A percentile compares a stretch with the other conserved stretches of the same genome.
These are phyloP conservation scores for Rubia yunnanensis DNA, from an alignment of 257 asterid genomes.

Conservation along the genomic window DNA sequence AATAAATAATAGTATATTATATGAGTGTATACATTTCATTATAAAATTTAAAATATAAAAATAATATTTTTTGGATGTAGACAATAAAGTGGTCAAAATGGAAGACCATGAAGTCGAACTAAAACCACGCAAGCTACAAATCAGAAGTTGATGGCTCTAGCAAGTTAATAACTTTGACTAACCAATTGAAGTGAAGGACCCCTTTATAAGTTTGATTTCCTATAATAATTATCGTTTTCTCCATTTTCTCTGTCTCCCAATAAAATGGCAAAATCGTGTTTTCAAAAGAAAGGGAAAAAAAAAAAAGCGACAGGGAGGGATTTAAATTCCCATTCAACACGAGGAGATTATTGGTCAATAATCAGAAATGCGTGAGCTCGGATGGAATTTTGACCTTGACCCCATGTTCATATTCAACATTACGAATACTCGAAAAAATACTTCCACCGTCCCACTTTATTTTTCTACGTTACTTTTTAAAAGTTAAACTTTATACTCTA, in stretches of 20 bases:
- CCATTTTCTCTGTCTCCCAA: not conserved
- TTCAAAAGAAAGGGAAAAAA: not conserved
- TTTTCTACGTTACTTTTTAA: no score
- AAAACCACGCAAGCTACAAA: not conserved
- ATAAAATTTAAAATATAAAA: no score
- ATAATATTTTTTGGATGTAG: not conserved
- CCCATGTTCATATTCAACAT: not conserved
- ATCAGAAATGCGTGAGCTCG: not conserved
- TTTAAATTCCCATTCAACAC: conserved; percentile 1
- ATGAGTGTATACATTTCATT: not conserved
- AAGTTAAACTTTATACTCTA: no score
- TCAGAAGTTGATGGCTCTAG: not conserved
- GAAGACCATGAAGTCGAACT: not conserved
- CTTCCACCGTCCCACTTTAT: no score
- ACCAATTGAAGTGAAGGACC: not conserved
- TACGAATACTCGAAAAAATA: no score
- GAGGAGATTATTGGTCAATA: conserved; percentile 8
- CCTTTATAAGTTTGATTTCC: not conserved
- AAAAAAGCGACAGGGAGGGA: not conserved
- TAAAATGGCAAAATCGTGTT: not conserved
- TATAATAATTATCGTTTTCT: not conserved
- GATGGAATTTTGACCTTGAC: not conserved
- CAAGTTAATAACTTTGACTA: conserved; percentile 4
- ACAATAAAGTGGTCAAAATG: conserved; percentile 2
- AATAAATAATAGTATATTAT: no score